A percentile compares a stretch with the other conserved stretches of the same genome.
These are phyloP conservation scores for Helotiales sp. DNA, from an alignment of 2,329 filamentous ascomycete genomes.

Conservation along the genomic window DNA sequence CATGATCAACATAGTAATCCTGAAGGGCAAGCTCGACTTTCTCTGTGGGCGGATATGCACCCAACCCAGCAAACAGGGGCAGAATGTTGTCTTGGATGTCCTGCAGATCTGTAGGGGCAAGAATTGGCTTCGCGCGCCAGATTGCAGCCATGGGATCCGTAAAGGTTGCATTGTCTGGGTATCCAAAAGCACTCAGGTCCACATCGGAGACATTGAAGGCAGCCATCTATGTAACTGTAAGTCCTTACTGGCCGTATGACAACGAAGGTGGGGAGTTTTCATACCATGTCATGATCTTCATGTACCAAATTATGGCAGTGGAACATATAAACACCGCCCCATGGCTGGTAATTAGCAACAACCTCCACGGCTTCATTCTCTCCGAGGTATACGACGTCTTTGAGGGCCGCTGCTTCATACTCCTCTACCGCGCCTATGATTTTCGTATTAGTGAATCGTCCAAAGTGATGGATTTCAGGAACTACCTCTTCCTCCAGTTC, in stretches of 20 bases:
- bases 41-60: conserved; percentile 27
- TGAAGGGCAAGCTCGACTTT: conserved; percentile 15
- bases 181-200: conserved; percentile 16
- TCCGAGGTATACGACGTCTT: conserved; percentile 58
- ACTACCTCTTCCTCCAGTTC: conserved; percentile 40
- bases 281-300: conserved; percentile 36
- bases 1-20: conserved; percentile 15
- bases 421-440: conserved; percentile 34
- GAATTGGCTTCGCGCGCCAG: conserved; percentile 23
- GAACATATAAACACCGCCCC: conserved; percentile 52
- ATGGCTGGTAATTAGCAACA: conserved; percentile 51
- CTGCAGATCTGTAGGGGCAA: conserved; percentile 17
- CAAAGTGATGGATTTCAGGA: background rate
- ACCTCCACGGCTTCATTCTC: conserved; percentile 50
- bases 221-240: conserved; percentile 9
- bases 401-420: conserved; percentile 55
- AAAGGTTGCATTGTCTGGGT: conserved; percentile 24
- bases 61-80: conserved; percentile 19
- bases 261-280: conserved; percentile 1
- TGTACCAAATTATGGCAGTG: conserved; percentile 38
- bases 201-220: conserved; percentile 29
- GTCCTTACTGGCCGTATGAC: background rate
- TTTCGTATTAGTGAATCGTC: background rate
- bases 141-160: conserved; percentile 26
- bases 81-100: conserved; percentile 14